Evolutionary conservation across 2,329 filamentous ascomycete genomes (phyloP).

Genomic region (Trichoderma aggressivum): DNA sequence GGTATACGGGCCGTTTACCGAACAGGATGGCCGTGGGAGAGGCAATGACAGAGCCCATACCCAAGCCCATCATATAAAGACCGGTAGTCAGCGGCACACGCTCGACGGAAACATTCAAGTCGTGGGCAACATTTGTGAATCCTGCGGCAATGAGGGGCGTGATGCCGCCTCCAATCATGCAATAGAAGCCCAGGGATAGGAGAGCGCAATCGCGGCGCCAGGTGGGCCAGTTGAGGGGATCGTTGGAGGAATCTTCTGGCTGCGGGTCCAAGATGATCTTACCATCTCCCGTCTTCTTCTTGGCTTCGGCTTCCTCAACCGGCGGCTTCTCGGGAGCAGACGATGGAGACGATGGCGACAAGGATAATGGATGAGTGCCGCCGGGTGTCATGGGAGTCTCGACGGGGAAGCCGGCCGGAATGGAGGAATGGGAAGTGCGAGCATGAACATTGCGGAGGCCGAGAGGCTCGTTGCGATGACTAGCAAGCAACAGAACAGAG

Average conservation of each 20-base stretch:
- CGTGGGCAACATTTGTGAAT: slow-evolving; percentile 73
- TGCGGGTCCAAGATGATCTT: slow-evolving; percentile 86
- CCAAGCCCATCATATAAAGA: slow-evolving; percentile 90
- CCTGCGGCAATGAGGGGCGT: slow-evolving; percentile 87
- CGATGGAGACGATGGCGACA: neutral
- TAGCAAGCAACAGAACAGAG: slow-evolving; percentile 55
- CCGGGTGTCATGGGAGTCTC: slow-evolving; percentile 33
- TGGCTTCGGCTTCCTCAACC: slow-evolving; percentile 35
- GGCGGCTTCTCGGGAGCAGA: slow-evolving; percentile 6
- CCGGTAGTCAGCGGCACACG: slow-evolving; percentile 83
- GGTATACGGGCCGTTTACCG: slow-evolving; percentile 88
- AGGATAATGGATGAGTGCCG: slow-evolving; percentile 19
- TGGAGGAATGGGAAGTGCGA: slow-evolving; percentile 56
- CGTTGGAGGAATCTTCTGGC: slow-evolving; percentile 84
- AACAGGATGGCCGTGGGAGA: slow-evolving; percentile 88
- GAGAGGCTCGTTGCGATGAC: slow-evolving; percentile 56
- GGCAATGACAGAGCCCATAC: slow-evolving; percentile 76
- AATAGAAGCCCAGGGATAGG: slow-evolving; percentile 83
- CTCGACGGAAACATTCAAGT: slow-evolving; percentile 63
- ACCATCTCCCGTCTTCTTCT: slow-evolving; percentile 78
- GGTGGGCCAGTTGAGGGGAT: slow-evolving; percentile 86
- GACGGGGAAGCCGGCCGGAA: slow-evolving; percentile 45
- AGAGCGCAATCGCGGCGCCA: slow-evolving; percentile 79
- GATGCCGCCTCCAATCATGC: slow-evolving; percentile 89
- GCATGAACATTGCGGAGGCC: slow-evolving; percentile 56